Percentiles rank a stretch among this genome's conserved stretches.
Conservation (phyloP, 2,329 filamentous ascomycete genomes). For the Aspergillus calidoustus region DNA sequence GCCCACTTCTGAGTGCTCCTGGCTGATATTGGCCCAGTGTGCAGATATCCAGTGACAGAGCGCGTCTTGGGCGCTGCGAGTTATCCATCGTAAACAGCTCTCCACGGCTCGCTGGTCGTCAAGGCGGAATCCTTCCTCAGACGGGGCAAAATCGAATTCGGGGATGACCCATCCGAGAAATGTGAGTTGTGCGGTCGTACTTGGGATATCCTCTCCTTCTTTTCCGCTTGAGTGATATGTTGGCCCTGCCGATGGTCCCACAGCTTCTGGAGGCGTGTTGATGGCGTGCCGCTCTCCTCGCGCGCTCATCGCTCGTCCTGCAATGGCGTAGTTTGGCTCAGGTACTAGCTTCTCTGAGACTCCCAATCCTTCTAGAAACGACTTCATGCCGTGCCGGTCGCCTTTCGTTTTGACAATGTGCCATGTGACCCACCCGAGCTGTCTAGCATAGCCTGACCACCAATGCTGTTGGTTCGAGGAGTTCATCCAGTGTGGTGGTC, state of each 20-base stretch:
- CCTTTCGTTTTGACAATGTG: neutral
- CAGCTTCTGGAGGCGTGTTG: neutral
- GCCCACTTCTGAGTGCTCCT: constrained; percentile 5
- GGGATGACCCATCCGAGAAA: constrained; percentile 27
- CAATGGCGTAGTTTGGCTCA: constrained; percentile 25
- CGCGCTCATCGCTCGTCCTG: constrained; percentile 16
- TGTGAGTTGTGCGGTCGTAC: constrained; percentile 1
- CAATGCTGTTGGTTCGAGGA: constrained; percentile 4
- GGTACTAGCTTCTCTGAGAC: constrained; percentile 9
- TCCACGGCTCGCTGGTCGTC: constrained; percentile 7
- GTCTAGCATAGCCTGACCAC: constrained; percentile 26
- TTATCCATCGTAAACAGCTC: constrained; percentile 22
- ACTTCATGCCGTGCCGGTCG: neutral
- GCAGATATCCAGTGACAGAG: constrained; percentile 26
- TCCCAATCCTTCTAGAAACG: neutral
- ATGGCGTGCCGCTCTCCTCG: neutral
- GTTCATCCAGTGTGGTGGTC: constrained; percentile 16
- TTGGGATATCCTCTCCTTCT: too few species aligned
- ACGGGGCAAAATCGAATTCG: constrained; percentile 11
- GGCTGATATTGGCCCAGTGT: constrained; percentile 24
- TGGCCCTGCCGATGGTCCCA: neutral
- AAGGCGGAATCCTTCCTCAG: neutral
- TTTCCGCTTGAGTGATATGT: too few species aligned
- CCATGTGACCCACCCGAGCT: constrained; percentile 34
- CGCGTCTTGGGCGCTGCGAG: constrained; percentile 7